Conservation (phyloP, 495 filamentous ascomycete species). For the Alectoria sarmentosa region DNA sequence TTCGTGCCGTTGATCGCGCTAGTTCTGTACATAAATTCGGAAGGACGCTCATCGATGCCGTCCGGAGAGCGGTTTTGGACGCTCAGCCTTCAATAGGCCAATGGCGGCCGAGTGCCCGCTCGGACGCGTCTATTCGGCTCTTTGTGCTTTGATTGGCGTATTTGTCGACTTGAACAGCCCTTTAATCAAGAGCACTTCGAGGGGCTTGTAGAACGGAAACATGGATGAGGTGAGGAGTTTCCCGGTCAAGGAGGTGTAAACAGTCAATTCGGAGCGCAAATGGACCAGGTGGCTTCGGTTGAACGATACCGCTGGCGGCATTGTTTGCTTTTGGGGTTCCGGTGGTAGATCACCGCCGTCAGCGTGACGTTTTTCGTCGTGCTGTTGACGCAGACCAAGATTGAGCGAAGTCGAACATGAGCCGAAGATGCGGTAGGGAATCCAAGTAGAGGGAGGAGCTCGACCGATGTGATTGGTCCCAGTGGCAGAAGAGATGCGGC, state of each 20-base stretch:
- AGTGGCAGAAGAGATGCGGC: not conserved
- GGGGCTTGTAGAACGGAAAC: not conserved
- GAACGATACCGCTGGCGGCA: not conserved
- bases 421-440: not conserved
- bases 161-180: not conserved
- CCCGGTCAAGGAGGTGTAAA: not conserved
- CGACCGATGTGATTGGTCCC: not conserved
- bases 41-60: not conserved
- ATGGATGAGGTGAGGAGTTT: not conserved
- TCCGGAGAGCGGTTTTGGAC: not conserved
- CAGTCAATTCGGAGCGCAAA: not conserved
- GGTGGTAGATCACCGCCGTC: not conserved
- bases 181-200: not conserved
- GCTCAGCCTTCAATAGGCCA: not conserved
- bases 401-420: not conserved
- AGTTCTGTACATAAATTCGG: not conserved
- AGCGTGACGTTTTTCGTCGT: not conserved
- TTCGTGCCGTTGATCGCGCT: not conserved
- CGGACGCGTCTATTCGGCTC: not conserved
- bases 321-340: not conserved
- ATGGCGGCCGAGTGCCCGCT: not conserved
- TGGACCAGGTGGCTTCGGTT: not conserved
- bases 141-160: not conserved
- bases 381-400: not conserved
- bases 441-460: not conserved